Evolutionary conservation across 164 flowering plant genomes (phyloP), one percentile per base, ranked within the genome.

Genomic region (Brasenia schreberi): DNA sequence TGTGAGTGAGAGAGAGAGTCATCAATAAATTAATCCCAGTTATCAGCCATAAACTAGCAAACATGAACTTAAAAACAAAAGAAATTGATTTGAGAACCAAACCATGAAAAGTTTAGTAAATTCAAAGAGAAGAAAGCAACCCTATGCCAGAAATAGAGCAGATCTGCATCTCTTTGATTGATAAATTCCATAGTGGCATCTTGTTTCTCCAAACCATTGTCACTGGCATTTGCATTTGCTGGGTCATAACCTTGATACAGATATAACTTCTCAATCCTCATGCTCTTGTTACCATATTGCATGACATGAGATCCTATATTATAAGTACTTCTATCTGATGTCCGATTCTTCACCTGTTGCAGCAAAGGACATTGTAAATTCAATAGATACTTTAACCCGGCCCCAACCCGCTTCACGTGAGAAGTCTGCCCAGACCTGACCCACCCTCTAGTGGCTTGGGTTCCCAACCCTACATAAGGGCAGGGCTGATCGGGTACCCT

Each of bases 91-190:
- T 33, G 4, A 33, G 4, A 33, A 1, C 4, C 39, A 33, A 33
- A 33, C 39, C 39, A 3, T 33, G 39, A 4, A 33, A 33, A 33
- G 39, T 33, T 33, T 3, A 33, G 39, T 33, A 33, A 33, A 33
- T 33, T 33, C 3, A 4, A 33, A 18, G 60, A 58, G 18, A 18
- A 58, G 60, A 2, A n/a, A 58, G 78, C 69, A 61, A 91, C 96
- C 86, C 71, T 77, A 27, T 84, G 83, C 96, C 92, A 88, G 27
- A 94, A 61, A 79, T 79, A 91, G 65, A 82, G 76, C 72, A 94
- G 77, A 69, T 94, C 96, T 2, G 97, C 99, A 73, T 91, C 96
- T 74, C 97, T 81, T 67, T 94, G 99, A 74, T 91, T 84, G n/a
- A 94, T 78, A 62, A 75, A 88, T 43, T 73, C 96, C 81, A 85